These are phyloP conservation scores for Isatis tinctoria DNA, from an alignment of 345 rosid genomes.

Conservation along the genomic window DNA sequence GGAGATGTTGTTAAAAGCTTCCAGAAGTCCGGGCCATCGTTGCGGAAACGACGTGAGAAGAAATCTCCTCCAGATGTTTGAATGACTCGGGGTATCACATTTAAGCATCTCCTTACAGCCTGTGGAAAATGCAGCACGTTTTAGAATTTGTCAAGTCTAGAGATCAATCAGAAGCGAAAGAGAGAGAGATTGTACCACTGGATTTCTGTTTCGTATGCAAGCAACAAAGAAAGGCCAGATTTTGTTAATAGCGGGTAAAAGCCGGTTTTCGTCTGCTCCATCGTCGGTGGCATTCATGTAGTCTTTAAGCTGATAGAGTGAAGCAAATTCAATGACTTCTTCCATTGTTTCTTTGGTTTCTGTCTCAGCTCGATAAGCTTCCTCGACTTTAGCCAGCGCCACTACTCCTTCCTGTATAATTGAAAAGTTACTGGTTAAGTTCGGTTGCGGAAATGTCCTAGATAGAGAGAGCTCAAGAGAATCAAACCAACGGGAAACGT, in stretches of 20 bases:
- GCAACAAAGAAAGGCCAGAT: slow-evolving; percentile 84
- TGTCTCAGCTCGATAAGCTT: slow-evolving; percentile 63
- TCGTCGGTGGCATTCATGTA: slow-evolving; percentile 51
- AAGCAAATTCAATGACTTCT: slow-evolving; percentile 50
- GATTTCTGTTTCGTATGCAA: slow-evolving; percentile 55
- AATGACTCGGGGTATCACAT: slow-evolving; percentile 51
- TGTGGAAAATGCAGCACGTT: slow-evolving; percentile 29
- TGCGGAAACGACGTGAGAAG: slow-evolving; percentile 82
- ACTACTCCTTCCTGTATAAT: slow-evolving; percentile 58
- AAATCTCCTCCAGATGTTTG: slow-evolving; percentile 89
- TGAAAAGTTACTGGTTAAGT: not conserved
- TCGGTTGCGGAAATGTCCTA: not conserved
- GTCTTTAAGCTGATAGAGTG: slow-evolving; percentile 65
- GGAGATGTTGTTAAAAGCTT: slow-evolving; percentile 71
- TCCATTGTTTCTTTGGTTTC: slow-evolving; percentile 65
- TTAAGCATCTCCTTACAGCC: slow-evolving; percentile 64
- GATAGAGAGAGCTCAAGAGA: not conserved
- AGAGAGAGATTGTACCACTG: slow-evolving; percentile 44
- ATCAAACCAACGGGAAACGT: not conserved
- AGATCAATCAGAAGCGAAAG: not conserved
- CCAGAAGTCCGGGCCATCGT: slow-evolving; percentile 76
- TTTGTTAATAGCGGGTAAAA: slow-evolving; percentile 89
- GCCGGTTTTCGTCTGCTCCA: slow-evolving; percentile 72
- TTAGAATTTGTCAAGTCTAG: not conserved
- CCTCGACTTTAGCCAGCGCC: slow-evolving; percentile 74